Evolutionary conservation across 2,329 filamentous ascomycete genomes (phyloP).

Genomic region (Leptographium flavum): DNA sequence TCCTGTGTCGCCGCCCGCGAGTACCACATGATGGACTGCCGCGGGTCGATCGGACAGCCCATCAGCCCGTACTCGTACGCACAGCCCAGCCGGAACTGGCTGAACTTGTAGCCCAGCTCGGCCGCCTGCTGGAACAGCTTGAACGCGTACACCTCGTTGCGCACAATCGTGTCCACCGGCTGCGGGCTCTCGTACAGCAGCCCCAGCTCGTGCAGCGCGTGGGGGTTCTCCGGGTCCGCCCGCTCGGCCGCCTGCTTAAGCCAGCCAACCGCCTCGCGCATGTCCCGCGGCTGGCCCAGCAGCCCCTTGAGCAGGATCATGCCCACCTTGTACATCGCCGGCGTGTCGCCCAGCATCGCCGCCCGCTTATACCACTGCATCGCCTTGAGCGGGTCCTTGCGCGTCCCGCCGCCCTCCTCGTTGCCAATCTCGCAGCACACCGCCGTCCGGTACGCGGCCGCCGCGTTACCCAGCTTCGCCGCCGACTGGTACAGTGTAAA

Average conservation of each 20-base stretch:
- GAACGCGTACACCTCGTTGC: constrained; percentile 71
- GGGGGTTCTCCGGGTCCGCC: constrained; percentile 80
- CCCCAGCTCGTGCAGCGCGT: constrained; percentile 81
- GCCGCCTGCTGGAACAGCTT: constrained; percentile 74
- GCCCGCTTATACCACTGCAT: constrained; percentile 98
- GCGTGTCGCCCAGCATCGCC: constrained; percentile 75
- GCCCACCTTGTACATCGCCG: constrained; percentile 96
- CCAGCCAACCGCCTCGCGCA: constrained; percentile 79
- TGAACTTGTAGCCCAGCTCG: constrained; percentile 86
- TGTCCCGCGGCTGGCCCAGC: constrained; percentile 71
- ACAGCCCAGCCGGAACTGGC: constrained; percentile 76
- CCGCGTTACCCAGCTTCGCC: constrained; percentile 74
- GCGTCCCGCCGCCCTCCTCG: constrained; percentile 86
- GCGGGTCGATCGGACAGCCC: constrained; percentile 68
- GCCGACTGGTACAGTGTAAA: constrained; percentile 89
- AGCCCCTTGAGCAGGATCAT: constrained; percentile 92
- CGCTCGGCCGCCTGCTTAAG: constrained; percentile 83
- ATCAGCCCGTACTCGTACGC: constrained; percentile 82
- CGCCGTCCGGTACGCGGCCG: constrained; percentile 83
- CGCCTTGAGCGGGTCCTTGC: constrained; percentile 80
- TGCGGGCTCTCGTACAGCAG: constrained; percentile 50
- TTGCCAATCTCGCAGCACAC: constrained; percentile 95
- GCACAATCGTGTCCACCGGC: constrained; percentile 57
- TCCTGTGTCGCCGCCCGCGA: constrained; percentile 79
- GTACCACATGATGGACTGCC: constrained; percentile 87